Evolutionary conservation across 306 rosid genomes (phyloP).

Genomic region (Dalbergia cochinchinensis): DNA sequence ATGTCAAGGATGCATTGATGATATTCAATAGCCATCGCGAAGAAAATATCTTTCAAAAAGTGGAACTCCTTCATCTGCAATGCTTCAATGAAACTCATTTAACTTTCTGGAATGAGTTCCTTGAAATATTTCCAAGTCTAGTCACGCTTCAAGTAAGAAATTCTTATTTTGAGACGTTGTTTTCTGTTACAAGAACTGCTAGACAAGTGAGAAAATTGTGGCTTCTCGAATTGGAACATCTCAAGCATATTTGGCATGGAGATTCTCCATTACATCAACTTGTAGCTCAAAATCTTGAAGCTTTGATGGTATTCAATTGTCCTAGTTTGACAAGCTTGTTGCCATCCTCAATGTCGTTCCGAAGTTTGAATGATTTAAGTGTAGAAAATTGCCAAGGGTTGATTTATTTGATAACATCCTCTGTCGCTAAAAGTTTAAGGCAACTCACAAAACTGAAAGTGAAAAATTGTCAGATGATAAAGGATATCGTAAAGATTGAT

Average conservation of each 20-base stretch:
- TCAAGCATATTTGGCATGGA: slow-evolving; percentile 2
- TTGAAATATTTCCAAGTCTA: background rate
- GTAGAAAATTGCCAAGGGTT: background rate
- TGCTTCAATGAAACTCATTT: background rate
- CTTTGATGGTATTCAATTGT: background rate
- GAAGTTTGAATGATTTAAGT: background rate
- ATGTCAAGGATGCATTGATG: background rate
- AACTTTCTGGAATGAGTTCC: background rate
- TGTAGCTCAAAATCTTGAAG: background rate
- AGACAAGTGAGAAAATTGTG: background rate
- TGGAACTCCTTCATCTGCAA: background rate
- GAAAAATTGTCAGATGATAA: background rate
- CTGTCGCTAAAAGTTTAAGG: slow-evolving; percentile 7
- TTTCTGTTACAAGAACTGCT: background rate
- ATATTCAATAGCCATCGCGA: background rate
- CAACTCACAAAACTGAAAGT: background rate
- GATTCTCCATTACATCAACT: background rate
- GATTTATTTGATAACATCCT: background rate
- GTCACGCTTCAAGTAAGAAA: background rate
- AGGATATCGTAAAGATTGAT: slow-evolving; percentile 14
- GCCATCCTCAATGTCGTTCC: background rate
- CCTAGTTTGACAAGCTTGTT: background rate
- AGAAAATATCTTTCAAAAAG: background rate
- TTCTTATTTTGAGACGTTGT: slow-evolving; percentile 23
- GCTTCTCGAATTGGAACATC: background rate